phyloP scores from a whole-genome alignment of 1,284 basidiomycete genomes.

The Cryptococcus maquisensis region DNA sequence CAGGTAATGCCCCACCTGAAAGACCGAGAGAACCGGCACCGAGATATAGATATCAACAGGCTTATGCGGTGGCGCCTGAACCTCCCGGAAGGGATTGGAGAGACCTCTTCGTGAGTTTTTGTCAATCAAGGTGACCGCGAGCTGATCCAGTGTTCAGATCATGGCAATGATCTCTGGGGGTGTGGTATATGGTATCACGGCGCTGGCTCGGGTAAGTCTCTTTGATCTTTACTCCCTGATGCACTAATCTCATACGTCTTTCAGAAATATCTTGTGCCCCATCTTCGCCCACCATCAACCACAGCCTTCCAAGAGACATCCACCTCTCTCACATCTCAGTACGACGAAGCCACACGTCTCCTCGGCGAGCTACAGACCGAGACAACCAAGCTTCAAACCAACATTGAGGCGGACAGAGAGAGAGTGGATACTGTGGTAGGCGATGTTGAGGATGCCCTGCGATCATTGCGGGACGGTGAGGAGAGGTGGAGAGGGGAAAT shows the following conservation, averaged over 20 bases:
- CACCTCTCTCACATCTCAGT: conserved; percentile 79
- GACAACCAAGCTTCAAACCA: conserved; percentile 69
- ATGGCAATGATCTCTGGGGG: conserved; percentile 88
- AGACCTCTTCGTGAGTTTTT: conserved; percentile 76
- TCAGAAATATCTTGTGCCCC: conserved; percentile 87
- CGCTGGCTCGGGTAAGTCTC: conserved; percentile 71
- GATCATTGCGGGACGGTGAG: conserved; percentile 73
- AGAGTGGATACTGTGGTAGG: conserved; percentile 71
- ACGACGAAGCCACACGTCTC: conserved; percentile 82
- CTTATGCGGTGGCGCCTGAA: conserved; percentile 30
- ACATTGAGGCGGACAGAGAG: conserved; percentile 78
- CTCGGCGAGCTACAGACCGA: conserved; percentile 54
- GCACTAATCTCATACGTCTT: not conserved
- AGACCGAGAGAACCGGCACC: conserved; percentile 7
- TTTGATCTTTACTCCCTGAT: not conserved
- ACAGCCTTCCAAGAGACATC: conserved; percentile 88
- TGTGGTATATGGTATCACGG: conserved; percentile 79
- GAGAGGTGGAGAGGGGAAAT: conserved; percentile 79
- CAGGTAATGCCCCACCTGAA: conserved; percentile 1
- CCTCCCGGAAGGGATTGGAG: conserved; percentile 73
- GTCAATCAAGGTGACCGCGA: not conserved
- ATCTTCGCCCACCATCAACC: conserved; percentile 81
- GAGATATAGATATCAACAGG: conserved; percentile 17
- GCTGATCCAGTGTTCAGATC: conserved; percentile 57
- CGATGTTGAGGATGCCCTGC: conserved; percentile 74